Conservation (phyloP, 2,329 filamentous ascomycete genomes). For the Rhynchosporium agropyri region DNA sequence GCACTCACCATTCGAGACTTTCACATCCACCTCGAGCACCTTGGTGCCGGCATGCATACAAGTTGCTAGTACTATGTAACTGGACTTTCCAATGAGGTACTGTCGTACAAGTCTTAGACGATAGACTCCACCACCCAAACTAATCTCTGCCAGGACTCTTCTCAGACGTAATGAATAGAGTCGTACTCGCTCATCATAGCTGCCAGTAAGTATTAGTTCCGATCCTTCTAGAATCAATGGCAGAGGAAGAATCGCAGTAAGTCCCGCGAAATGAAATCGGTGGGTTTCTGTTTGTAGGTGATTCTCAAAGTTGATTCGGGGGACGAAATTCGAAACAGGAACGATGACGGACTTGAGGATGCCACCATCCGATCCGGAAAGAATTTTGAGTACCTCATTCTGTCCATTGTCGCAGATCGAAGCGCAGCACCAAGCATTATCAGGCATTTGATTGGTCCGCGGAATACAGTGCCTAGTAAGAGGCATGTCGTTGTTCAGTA, state of each 20-base stretch:
- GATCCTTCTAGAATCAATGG: conserved; percentile 43
- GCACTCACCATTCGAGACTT: neutral
- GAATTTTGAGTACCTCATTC: conserved; percentile 41
- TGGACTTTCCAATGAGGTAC: conserved; percentile 22
- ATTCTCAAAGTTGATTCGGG: neutral
- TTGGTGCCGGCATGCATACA: conserved; percentile 91
- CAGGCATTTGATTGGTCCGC: neutral
- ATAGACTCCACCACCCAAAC: conserved; percentile 87
- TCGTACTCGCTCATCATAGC: conserved; percentile 85
- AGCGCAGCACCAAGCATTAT: conserved; percentile 67
- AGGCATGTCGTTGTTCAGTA: conserved; percentile 27
- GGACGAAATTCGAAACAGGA: neutral
- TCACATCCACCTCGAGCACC: conserved; percentile 53
- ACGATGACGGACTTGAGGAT: conserved; percentile 25
- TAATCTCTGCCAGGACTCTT: conserved; percentile 54
- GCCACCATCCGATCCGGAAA: conserved; percentile 75
- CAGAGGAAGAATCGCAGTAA: conserved; percentile 83
- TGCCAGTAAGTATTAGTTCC: conserved; percentile 76
- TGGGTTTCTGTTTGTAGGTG: neutral
- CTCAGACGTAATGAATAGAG: conserved; percentile 55
- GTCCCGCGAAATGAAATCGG: conserved; percentile 69
- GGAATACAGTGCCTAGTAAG: conserved; percentile 44
- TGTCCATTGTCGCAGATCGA: conserved; percentile 48
- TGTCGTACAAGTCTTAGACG: conserved; percentile 65
- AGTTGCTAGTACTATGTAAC: conserved; percentile 70